Evolutionary conservation across 495 filamentous ascomycete genomes (phyloP).

Genomic region (Evernia prunastri): DNA sequence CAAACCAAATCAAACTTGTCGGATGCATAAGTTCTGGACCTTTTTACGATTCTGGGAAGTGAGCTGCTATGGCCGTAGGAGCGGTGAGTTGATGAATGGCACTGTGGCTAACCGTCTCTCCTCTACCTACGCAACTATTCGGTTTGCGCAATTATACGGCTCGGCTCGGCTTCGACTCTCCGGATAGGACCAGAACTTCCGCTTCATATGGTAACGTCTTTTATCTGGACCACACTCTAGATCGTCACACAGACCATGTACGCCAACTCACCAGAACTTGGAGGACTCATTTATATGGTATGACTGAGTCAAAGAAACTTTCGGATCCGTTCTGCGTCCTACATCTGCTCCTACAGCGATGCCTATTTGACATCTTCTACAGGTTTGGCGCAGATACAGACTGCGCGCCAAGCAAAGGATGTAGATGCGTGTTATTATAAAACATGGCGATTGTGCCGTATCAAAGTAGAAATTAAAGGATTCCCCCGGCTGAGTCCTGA

Average conservation of each 20-base stretch:
- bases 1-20: not conserved
- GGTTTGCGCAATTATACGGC: not conserved
- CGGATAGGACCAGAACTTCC: not conserved
- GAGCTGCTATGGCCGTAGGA: not conserved
- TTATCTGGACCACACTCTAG: not conserved
- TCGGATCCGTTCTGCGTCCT: not conserved
- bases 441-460: constrained; percentile 4
- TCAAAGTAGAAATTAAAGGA: constrained; percentile 10
- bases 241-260: not conserved
- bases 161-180: not conserved
- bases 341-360: not conserved
- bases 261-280: not conserved
- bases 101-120: not conserved
- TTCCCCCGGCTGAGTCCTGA: constrained; percentile 6
- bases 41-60: not conserved
- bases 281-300: not conserved
- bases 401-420: not conserved
- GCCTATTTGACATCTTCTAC: not conserved
- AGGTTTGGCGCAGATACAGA: not conserved
- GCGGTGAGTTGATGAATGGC: constrained; percentile 2
- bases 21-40: not conserved
- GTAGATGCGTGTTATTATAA: not conserved
- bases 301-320: not conserved
- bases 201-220: not conserved
- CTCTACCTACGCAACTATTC: not conserved